Percentiles rank a stretch among this genome's conserved stretches.
These are phyloP conservation scores for Epichloe sylvatica DNA, from an alignment of 2,329 filamentous ascomycete genomes.

Conservation along the genomic window DNA sequence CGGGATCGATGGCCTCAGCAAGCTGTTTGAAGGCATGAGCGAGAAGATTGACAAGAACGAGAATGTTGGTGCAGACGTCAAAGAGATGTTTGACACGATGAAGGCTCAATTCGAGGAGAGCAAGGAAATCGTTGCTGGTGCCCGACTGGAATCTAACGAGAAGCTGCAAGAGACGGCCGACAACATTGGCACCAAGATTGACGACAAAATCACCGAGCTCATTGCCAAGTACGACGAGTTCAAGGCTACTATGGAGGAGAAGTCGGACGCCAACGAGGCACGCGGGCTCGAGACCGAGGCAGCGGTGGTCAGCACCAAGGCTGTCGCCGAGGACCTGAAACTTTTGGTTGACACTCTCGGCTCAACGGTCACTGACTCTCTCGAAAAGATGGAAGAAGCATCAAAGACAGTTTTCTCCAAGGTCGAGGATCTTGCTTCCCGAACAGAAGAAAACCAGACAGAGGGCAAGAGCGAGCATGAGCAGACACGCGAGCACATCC, in stretches of 20 bases:
- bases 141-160: constrained; percentile 72
- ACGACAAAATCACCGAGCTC: constrained; percentile 58
- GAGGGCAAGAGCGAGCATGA: constrained; percentile 69
- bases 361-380: constrained; percentile 62
- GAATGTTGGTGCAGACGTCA: constrained; percentile 46
- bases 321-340: constrained; percentile 75
- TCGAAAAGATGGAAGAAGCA: constrained; percentile 77
- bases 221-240: constrained; percentile 82
- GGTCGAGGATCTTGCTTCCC: constrained; percentile 64
- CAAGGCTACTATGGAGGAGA: constrained; percentile 59
- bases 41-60: constrained; percentile 47
- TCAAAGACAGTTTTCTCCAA: constrained; percentile 74
- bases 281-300: constrained; percentile 60
- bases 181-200: constrained; percentile 39
- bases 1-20: constrained; percentile 59
- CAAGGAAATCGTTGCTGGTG: constrained; percentile 61
- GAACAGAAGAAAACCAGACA: constrained; percentile 60
- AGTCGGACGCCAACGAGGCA: constrained; percentile 58
- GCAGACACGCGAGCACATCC: constrained; percentile 67
- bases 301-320: constrained; percentile 60
- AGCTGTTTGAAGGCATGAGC: constrained; percentile 52
- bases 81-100: constrained; percentile 60
- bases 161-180: constrained; percentile 51
- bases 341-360: constrained; percentile 75
- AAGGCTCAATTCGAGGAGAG: constrained; percentile 80